Evolutionary conservation across 139 green algal genomes (phyloP), one percentile per base, ranked within the genome.

Genomic region (Auxenochlorella protothecoides): DNA sequence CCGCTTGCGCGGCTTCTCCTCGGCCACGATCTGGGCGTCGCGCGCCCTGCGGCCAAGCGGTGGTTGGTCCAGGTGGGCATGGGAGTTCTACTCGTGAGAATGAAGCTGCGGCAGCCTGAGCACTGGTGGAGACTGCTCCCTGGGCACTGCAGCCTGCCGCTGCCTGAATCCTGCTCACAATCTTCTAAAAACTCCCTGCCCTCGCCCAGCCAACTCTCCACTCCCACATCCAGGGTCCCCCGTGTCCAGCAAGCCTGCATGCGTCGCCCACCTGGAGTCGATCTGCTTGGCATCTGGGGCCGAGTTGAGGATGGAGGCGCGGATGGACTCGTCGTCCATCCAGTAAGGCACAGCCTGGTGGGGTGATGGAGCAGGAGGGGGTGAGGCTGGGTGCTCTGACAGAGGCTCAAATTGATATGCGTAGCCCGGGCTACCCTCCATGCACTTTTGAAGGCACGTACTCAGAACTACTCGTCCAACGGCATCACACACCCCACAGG

Each of bases 311-410:
- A 91, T 91, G 62, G 77, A 88, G 6, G 80, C 78, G 0, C 88
- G 70, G 27, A 91, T 65, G 53, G 70, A 86, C 81, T 94, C 88
- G 66, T 97, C 92, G 79, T 97, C 92, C 16, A 97, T 86, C 92
- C 92, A 97, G 83, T 97, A 97, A 5, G 92, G 92, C 66, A 96
- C 91, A 7, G 88, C 88, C 73, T 92, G 81, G 92, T 87, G 76
- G 88, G 74, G 56, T 91, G 57, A 11, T 62, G 53, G 6, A 8
- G 60, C 2, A 53, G 5, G 15, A 5, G 6, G 12, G 53, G 51
- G 65, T 6, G 65, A 27, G 6, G 16, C 5, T 14, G 27, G 68
- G 2, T 44, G 27, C 5, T 5, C 3, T 59, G 16, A 52, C 55
- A 64, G 9, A 62, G 52, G 65, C 27, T 44, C 27, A 44, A 44